Conservation (phyloP, 139 green algal species). For the Zygnema cylindricum region DNA sequence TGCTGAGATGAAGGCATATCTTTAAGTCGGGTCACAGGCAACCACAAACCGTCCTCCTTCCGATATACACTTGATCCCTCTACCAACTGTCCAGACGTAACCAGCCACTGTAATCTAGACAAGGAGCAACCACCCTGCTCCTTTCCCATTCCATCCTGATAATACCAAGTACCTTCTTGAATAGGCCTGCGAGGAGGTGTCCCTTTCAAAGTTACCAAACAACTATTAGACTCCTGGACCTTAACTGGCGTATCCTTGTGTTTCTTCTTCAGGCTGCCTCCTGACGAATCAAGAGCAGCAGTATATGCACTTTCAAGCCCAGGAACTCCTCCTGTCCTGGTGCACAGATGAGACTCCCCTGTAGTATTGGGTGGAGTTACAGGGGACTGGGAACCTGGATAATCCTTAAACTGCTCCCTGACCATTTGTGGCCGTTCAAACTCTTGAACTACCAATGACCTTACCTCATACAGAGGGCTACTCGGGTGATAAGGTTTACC, state of each 20-base stretch:
- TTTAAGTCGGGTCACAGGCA: not conserved
- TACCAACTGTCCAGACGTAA: constrained; percentile 10
- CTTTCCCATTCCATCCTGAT: constrained; percentile 35
- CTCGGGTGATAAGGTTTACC: not conserved
- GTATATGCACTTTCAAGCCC: not conserved
- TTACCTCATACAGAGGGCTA: not conserved
- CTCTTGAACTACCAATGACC: too few species aligned
- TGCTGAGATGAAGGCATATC: not conserved
- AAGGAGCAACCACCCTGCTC: constrained; percentile 24
- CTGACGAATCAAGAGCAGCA: not conserved
- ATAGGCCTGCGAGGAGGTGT: not conserved
- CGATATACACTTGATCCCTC: constrained; percentile 25
- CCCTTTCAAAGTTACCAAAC: not conserved
- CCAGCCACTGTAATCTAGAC: constrained; percentile 36
- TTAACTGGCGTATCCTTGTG: not conserved
- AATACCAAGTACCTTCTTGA: constrained; percentile 21
- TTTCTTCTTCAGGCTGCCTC: not conserved
- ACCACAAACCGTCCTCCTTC: constrained; percentile 15
- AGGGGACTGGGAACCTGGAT: not conserved
- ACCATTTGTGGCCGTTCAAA: too few species aligned
- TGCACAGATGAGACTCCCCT: too few species aligned
- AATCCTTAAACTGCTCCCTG: too few species aligned
- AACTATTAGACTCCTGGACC: not conserved
- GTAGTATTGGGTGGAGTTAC: not conserved
- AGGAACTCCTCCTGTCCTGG: too few species aligned